Conservation (phyloP, 2,329 filamentous ascomycete genomes). For the Aplosporella prunicola region DNA sequence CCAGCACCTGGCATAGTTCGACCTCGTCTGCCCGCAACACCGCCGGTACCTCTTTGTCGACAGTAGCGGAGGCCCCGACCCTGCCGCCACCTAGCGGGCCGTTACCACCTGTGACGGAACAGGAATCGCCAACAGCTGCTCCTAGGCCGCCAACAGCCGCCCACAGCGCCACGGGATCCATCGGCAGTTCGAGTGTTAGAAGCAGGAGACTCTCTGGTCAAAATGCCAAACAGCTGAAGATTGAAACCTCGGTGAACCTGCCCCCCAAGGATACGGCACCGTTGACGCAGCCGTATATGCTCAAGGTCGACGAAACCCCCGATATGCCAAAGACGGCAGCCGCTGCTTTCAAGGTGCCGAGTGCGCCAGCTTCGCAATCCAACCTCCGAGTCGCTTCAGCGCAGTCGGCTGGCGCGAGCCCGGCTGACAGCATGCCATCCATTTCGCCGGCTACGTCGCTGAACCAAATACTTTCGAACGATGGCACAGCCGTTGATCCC, state of each 20-base stretch:
- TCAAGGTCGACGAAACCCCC: conserved; percentile 18
- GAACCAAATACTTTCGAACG: conserved; percentile 33
- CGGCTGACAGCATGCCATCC: conserved; percentile 32
- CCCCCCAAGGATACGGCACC: conserved; percentile 4
- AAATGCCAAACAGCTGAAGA: conserved; percentile 74
- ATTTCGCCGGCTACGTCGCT: conserved; percentile 30
- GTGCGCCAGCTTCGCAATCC: conserved; percentile 18
- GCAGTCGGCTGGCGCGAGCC: conserved; percentile 25
- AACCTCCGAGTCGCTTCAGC: conserved; percentile 8
- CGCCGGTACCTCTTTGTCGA: conserved; percentile 58
- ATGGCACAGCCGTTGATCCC: conserved; percentile 24
- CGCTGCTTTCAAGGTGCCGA: conserved; percentile 18
- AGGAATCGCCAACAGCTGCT: conserved; percentile 2
- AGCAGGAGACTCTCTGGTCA: conserved; percentile 72
- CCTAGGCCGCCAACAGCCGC: conserved; percentile 17
- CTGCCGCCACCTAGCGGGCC: not conserved
- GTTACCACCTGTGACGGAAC: conserved; percentile 2
- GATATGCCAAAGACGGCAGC: conserved; percentile 28
- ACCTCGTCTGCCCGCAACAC: conserved; percentile 63
- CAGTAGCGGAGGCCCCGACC: conserved; percentile 51
- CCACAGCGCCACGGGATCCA: conserved; percentile 21
- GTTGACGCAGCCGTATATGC: conserved; percentile 16
- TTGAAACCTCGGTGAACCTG: conserved; percentile 55
- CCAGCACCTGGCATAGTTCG: conserved; percentile 72
- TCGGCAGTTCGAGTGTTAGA: conserved; percentile 44